Evolutionary conservation across 2,329 filamentous ascomycete genomes (phyloP).

Genomic region (Microcyclospora pomicola): DNA sequence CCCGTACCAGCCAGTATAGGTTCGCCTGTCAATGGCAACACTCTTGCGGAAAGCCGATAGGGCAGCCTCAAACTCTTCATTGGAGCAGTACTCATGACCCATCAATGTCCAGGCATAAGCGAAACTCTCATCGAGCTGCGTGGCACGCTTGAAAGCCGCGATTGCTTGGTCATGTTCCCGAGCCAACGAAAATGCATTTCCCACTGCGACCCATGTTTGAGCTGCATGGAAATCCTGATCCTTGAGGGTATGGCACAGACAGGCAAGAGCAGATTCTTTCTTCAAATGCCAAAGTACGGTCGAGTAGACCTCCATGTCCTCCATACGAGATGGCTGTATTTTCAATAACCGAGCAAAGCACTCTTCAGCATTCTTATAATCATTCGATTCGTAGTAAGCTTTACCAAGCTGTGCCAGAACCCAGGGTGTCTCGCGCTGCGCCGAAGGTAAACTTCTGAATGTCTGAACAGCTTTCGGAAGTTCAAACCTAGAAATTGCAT

Average conservation of each 20-base stretch:
- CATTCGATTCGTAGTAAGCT: constrained; percentile 79
- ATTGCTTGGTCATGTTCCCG: constrained; percentile 90
- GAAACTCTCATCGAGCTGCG: constrained; percentile 77
- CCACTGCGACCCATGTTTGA: constrained; percentile 89
- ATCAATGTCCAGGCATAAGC: constrained; percentile 93
- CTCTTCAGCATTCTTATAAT: constrained; percentile 75
- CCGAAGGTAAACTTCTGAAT: constrained; percentile 55
- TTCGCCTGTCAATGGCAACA: constrained; percentile 70
- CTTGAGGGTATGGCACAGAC: constrained; percentile 78
- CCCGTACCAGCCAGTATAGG: constrained; percentile 98
- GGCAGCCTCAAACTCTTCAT: constrained; percentile 95
- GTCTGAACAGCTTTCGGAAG: constrained; percentile 63
- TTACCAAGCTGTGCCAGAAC: constrained; percentile 82
- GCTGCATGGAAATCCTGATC: constrained; percentile 80
- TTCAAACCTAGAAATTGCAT: constrained; percentile 63
- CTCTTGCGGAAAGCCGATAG: constrained; percentile 74
- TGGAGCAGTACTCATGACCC: constrained; percentile 87
- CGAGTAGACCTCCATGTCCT: constrained; percentile 97
- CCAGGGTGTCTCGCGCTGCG: constrained; percentile 84
- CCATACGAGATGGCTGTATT: constrained; percentile 65
- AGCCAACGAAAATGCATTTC: constrained; percentile 86
- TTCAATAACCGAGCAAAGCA: constrained; percentile 69
- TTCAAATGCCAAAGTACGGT: constrained; percentile 98
- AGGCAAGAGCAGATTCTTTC: constrained; percentile 79
- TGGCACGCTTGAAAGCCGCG: constrained; percentile 86